phyloP scores from a whole-genome alignment of 805 yeast genomes.

The Tetrapisispora namnaoensis region DNA sequence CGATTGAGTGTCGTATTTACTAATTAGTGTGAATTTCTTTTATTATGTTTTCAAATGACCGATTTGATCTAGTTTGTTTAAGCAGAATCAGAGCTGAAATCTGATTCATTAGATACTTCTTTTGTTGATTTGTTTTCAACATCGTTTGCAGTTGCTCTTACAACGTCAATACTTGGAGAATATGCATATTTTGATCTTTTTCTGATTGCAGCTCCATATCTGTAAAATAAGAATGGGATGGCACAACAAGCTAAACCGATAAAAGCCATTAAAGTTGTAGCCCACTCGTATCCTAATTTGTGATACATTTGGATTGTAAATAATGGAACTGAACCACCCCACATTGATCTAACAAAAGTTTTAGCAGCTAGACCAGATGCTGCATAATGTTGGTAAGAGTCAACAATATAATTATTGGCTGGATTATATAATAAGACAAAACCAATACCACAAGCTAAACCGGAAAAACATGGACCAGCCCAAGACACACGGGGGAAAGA shows the following conservation, averaged over 20 bases:
- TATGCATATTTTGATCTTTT: conserved; percentile 4
- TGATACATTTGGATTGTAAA: conserved; percentile 5
- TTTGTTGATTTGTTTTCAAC: not conserved
- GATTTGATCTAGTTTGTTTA: not conserved
- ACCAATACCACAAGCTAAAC: conserved; percentile 5
- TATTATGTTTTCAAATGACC: not conserved
- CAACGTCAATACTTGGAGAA: conserved; percentile 1
- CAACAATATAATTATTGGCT: conserved; percentile 4
- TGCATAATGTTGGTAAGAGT: conserved; percentile 5
- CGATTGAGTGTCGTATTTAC: no score
- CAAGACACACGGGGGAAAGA: conserved; percentile 4
- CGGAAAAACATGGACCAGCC: conserved; percentile 6
- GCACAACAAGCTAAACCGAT: conserved; percentile 4
- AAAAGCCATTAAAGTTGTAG: conserved; percentile 3
- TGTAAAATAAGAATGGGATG: conserved; percentile 4
- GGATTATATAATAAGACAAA: conserved; percentile 3
- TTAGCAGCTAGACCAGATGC: conserved; percentile 6
- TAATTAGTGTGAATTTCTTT: no score
- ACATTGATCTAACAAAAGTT: conserved; percentile 4
- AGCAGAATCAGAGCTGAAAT: not conserved
- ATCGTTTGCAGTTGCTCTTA: not conserved
- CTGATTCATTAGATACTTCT: not conserved
- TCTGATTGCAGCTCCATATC: conserved; percentile 3
- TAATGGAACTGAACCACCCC: conserved; percentile 5
- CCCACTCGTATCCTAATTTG: conserved; percentile 5